These are phyloP conservation scores for Cyclostephanos tholiformis DNA, from an alignment of 108 stramenopile species.

Conservation along the genomic window DNA sequence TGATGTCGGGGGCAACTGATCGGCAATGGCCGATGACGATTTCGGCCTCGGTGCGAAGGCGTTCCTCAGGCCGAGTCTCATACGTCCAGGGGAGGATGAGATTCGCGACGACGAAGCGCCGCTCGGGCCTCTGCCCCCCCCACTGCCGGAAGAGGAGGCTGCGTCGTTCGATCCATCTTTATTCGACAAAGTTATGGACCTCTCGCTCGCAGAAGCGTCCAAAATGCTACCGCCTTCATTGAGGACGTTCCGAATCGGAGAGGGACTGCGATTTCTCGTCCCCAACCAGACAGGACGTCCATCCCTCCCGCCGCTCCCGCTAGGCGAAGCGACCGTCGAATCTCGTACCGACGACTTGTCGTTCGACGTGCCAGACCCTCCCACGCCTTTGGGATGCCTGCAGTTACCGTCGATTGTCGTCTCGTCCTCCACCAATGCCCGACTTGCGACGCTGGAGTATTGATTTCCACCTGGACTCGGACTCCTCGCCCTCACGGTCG, in stretches of 20 bases:
- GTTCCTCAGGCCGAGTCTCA: background rate
- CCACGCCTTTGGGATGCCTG: background rate
- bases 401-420: background rate
- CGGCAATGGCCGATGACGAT: background rate
- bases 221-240: background rate
- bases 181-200: background rate
- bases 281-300: background rate
- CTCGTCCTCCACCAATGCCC: conserved; percentile 26
- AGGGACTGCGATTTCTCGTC: conserved; percentile 20
- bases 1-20: background rate
- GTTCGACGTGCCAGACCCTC: background rate
- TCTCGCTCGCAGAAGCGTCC: too few relatives aligned
- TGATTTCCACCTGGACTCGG: conserved; percentile 15
- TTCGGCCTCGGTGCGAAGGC: background rate
- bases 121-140: background rate
- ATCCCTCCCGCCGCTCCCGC: background rate
- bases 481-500: background rate
- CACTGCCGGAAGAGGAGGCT: background rate
- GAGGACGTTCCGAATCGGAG: conserved; percentile 10
- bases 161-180: background rate
- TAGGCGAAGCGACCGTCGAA: background rate
- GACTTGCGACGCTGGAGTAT: conserved; percentile 37
- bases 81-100: background rate
- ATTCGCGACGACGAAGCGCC: background rate
- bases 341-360: conserved; percentile 1